A percentile compares a stretch with the other conserved stretches of the same genome.
Evolutionary conservation across 78 protist species (phyloP).

Genomic region (Dictyostelium intermedium): DNA sequence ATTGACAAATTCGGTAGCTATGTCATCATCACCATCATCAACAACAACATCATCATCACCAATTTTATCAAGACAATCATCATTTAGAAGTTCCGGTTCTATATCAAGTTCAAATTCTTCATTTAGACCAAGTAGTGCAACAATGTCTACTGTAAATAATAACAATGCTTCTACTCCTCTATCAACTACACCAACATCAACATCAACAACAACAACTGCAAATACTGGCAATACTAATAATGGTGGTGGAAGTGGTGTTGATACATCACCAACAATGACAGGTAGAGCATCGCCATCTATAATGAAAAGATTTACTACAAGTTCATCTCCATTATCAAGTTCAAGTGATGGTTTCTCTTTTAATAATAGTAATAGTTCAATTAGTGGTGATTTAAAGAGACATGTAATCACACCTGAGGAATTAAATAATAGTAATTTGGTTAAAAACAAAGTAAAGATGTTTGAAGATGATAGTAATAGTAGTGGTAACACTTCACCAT

Average conservation of each 20-base stretch:
- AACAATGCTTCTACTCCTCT: background rate
- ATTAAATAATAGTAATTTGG: background rate
- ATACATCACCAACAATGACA: conserved; percentile 1
- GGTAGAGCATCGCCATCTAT: conserved; percentile 13
- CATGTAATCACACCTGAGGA: background rate
- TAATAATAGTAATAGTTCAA: background rate
- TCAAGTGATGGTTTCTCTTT: background rate
- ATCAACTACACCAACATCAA: no score
- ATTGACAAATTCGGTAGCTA: background rate
- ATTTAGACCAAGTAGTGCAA: conserved; percentile 9
- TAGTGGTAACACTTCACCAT: background rate
- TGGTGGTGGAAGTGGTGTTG: background rate
- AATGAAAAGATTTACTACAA: conserved; percentile 4
- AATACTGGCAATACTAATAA: background rate
- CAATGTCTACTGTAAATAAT: conserved; percentile 31
- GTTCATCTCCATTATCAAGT: conserved; percentile 3
- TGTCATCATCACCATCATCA: background rate
- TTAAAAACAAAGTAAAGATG: conserved; percentile 22
- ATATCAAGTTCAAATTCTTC: background rate
- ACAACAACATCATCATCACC: background rate
- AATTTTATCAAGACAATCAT: background rate
- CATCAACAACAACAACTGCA: no score
- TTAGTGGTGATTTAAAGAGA: background rate
- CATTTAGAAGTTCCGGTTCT: background rate
- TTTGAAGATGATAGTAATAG: background rate